Percentiles rank a stretch among this genome's conserved stretches.
Conservation (phyloP, 2,329 filamentous ascomycete species). For the Fusarium bactridioides region DNA sequence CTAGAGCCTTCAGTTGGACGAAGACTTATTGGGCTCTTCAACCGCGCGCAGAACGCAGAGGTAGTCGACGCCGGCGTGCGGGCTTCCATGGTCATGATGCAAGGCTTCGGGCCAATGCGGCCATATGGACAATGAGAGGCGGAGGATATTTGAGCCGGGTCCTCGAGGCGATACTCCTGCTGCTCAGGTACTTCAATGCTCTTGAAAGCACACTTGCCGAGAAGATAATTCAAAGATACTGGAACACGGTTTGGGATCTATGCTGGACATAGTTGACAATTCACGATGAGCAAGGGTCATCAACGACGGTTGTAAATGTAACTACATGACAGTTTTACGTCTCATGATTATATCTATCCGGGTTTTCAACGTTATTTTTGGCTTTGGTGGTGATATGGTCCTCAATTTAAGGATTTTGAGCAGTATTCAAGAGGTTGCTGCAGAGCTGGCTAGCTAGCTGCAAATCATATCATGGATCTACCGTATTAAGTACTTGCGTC, state of each 20-base stretch:
- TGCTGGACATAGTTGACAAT: slow-evolving; percentile 35
- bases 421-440: background rate
- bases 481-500: background rate
- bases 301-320: slow-evolving; percentile 18
- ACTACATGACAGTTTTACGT: slow-evolving; percentile 29
- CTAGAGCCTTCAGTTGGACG: slow-evolving; percentile 84
- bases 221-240: slow-evolving; percentile 38
- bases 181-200: background rate
- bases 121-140: slow-evolving; percentile 44
- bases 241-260: slow-evolving; percentile 25
- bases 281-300: slow-evolving; percentile 15
- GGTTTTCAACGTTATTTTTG: background rate
- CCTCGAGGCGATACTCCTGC: slow-evolving; percentile 20
- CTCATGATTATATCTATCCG: slow-evolving; percentile 20
- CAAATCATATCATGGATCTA: background rate
- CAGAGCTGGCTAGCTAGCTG: background rate
- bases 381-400: background rate
- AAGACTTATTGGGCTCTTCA: slow-evolving; percentile 81
- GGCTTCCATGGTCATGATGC: slow-evolving; percentile 47
- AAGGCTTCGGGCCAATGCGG: slow-evolving; percentile 50
- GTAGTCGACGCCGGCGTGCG: slow-evolving; percentile 43
- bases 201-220: slow-evolving; percentile 11
- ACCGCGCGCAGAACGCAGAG: slow-evolving; percentile 57
- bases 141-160: slow-evolving; percentile 9
- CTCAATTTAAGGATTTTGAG: background rate